Percentiles rank a stretch among this genome's conserved stretches.
phyloP scores from a whole-genome alignment of 2,329 filamentous ascomycete genomes.

The Colletotrichum musicola region DNA sequence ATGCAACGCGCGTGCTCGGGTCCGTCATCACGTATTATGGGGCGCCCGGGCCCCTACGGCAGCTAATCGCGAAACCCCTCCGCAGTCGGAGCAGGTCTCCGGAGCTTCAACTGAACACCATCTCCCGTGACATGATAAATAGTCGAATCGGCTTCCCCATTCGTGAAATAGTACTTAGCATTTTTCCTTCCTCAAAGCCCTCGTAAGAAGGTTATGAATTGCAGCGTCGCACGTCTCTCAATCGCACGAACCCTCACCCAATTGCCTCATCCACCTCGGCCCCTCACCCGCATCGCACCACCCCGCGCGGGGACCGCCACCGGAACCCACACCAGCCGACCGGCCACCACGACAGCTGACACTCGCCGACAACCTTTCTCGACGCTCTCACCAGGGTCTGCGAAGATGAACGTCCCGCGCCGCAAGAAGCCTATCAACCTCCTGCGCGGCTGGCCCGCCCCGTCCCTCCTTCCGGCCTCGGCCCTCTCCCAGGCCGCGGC shows the following conservation, averaged over 20 bases:
- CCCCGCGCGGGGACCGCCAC: constrained; percentile 1
- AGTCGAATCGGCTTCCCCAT: neutral
- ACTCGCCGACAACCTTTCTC: neutral
- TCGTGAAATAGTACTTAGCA: too few relatives aligned
- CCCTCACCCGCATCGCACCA: constrained; percentile 14
- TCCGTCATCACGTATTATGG: constrained; percentile 8
- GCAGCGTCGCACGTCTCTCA: constrained; percentile 7
- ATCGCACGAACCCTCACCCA: constrained; percentile 1
- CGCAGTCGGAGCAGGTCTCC: constrained; percentile 28
- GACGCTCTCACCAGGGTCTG: too few relatives aligned
- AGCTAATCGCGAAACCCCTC: constrained; percentile 8
- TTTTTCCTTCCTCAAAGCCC: too few relatives aligned
- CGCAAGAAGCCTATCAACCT: constrained; percentile 69
- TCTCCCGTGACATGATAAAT: neutral
- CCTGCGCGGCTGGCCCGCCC: constrained; percentile 76
- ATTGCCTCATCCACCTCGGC: constrained; percentile 7
- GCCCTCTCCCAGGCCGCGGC: constrained; percentile 72
- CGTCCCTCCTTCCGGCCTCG: constrained; percentile 72
- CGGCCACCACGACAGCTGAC: neutral
- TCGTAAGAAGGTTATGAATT: constrained; percentile 21
- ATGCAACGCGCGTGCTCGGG: neutral
- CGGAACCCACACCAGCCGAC: constrained; percentile 3
- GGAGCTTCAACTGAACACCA: constrained; percentile 16
- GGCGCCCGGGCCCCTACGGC: constrained; percentile 2
- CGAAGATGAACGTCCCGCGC: constrained; percentile 21